phyloP scores from a whole-genome alignment of 305 asterid genomes.

The Caryopteris hybrid region DNA sequence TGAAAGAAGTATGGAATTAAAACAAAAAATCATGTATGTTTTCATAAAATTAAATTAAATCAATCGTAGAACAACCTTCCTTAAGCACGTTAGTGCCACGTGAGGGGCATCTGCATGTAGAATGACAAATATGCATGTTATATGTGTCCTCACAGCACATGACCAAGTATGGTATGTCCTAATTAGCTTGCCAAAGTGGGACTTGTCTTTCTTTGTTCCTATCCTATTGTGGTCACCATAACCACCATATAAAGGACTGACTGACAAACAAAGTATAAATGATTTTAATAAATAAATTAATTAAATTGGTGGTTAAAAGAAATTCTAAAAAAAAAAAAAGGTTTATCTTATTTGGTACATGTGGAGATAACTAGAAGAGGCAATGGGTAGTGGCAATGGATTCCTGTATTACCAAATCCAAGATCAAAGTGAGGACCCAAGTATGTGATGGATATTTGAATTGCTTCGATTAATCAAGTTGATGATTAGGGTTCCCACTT shows the following conservation, averaged over 20 bases:
- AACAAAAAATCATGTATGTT: no score
- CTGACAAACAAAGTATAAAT: constrained; percentile 10
- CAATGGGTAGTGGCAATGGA: constrained; percentile 25
- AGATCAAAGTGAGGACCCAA: constrained; percentile 19
- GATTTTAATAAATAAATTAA: background rate
- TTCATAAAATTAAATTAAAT: background rate
- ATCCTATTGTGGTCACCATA: constrained; percentile 21
- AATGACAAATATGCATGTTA: constrained; percentile 32
- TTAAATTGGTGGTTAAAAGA: no score
- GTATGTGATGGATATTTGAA: constrained; percentile 18
- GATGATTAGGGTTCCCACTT: constrained; percentile 31
- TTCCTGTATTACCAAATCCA: constrained; percentile 21
- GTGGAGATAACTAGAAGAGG: constrained; percentile 27
- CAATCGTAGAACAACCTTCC: background rate
- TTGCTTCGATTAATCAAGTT: constrained; percentile 20
- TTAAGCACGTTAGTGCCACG: constrained; percentile 39
- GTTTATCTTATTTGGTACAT: constrained; percentile 19
- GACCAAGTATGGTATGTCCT: constrained; percentile 36
- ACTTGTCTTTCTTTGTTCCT: constrained; percentile 28
- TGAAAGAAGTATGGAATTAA: no score
- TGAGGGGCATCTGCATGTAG: constrained; percentile 39
- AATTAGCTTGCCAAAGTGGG: constrained; percentile 19
- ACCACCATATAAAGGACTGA: constrained; percentile 17
- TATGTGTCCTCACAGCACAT: constrained; percentile 34
- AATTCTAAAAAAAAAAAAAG: background rate